A percentile compares a stretch with the other conserved stretches of the same genome.
Conservation (phyloP, 371 early-diverging fungal genomes). For the Rhizopus arrhizus region DNA sequence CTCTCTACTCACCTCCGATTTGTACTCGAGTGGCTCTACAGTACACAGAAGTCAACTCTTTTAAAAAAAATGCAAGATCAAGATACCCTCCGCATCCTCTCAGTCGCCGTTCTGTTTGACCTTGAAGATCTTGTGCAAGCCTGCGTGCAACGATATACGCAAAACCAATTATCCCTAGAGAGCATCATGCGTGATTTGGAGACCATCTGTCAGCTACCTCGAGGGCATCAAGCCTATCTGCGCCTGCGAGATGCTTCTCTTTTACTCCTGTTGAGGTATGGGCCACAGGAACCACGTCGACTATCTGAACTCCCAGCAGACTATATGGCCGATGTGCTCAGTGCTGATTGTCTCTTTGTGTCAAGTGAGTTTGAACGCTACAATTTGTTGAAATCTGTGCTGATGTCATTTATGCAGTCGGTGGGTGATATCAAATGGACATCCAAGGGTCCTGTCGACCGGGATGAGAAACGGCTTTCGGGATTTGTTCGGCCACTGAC, state of each 20-base stretch:
- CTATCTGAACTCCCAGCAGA: conserved; percentile 45
- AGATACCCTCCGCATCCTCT: conserved; percentile 42
- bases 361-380: conserved; percentile 46
- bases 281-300: conserved; percentile 36
- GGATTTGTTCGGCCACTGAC: conserved; percentile 41
- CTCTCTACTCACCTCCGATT: conserved; percentile 47
- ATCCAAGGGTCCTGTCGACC: conserved; percentile 40
- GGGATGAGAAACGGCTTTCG: conserved; percentile 44
- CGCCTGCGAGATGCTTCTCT: conserved; percentile 46
- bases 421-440: conserved; percentile 52
- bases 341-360: conserved; percentile 48
- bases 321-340: conserved; percentile 52
- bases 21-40: conserved; percentile 47
- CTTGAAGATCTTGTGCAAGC: conserved; percentile 40
- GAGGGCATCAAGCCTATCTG: conserved; percentile 35
- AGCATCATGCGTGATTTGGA: conserved; percentile 50
- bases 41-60: conserved; percentile 23
- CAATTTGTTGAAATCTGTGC: conserved; percentile 34
- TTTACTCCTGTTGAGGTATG: conserved; percentile 40
- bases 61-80: conserved; percentile 28
- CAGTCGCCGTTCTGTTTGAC: conserved; percentile 42
- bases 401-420: conserved; percentile 45
- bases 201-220: conserved; percentile 48
- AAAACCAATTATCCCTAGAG: conserved; percentile 34
- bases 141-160: conserved; percentile 41